Evolutionary conservation across 2,329 filamentous ascomycete species (phyloP).

Genomic region (Trichoderma cornu-damae): DNA sequence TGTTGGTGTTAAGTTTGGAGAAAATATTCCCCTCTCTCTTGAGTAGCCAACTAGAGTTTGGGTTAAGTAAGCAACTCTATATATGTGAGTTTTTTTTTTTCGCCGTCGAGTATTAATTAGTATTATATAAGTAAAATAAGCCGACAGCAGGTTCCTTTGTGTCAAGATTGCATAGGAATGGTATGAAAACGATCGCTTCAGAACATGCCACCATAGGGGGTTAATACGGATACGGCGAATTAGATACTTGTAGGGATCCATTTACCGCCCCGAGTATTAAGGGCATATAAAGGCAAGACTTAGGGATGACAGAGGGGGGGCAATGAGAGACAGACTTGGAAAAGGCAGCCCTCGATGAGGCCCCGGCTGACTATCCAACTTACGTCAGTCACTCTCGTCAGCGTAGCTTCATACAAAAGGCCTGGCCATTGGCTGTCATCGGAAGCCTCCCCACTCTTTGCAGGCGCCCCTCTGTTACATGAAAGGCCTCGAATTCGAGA

Average conservation of each 20-base stretch:
- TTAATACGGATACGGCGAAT: neutral
- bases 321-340: neutral
- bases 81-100: too few relatives aligned
- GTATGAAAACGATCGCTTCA: too few relatives aligned
- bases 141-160: too few relatives aligned
- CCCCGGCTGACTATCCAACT: conserved; percentile 10
- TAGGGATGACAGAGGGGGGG: neutral
- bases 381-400: conserved; percentile 10
- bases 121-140: too few relatives aligned
- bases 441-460: conserved; percentile 5
- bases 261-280: neutral
- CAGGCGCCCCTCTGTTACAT: neutral
- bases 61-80: too few relatives aligned
- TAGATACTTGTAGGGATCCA: neutral
- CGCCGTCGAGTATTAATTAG: too few relatives aligned
- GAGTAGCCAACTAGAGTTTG: too few relatives aligned
- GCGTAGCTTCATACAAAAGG: neutral
- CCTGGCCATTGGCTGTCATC: conserved; percentile 2
- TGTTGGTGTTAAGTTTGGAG: too few relatives aligned
- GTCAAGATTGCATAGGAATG: too few relatives aligned
- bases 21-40: too few relatives aligned
- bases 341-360: conserved; percentile 9
- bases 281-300: neutral
- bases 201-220: neutral
- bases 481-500: neutral